Evolutionary conservation across 805 yeast species (phyloP).

Genomic region (Metschnikowia arizonensis): DNA sequence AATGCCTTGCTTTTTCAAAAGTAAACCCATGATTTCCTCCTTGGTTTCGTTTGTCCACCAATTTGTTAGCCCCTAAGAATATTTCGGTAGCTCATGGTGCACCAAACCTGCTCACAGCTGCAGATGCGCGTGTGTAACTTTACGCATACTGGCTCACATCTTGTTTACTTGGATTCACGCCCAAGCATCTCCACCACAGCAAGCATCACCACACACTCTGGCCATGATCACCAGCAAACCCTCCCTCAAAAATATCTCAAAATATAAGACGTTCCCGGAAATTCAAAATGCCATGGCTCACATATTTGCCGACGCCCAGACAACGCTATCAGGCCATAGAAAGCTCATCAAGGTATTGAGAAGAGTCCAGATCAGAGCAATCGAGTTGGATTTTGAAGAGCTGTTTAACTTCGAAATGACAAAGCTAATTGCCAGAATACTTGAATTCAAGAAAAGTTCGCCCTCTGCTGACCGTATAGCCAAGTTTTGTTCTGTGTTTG

Average conservation of each 20-base stretch:
- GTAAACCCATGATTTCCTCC: no score
- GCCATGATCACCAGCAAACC: slow-evolving; percentile 14
- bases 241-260: slow-evolving; percentile 12
- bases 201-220: not conserved
- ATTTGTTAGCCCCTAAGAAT: no score
- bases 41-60: no score
- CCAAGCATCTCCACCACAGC: not conserved
- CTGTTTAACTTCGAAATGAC: slow-evolving; percentile 60
- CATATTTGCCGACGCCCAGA: slow-evolving; percentile 78
- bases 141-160: not conserved
- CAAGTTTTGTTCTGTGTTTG: slow-evolving; percentile 59
- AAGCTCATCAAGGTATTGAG: slow-evolving; percentile 64
- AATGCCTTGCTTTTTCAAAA: no score
- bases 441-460: slow-evolving; percentile 68
- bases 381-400: slow-evolving; percentile 48
- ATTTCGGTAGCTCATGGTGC: not conserved
- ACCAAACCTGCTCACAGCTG: not conserved
- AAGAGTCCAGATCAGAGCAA: slow-evolving; percentile 54
- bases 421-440: slow-evolving; percentile 56
- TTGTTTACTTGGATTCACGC: slow-evolving; percentile 1
- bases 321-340: slow-evolving; percentile 68
- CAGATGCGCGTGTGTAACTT: not conserved
- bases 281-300: slow-evolving; percentile 47
- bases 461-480: slow-evolving; percentile 71
- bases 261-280: slow-evolving; percentile 9